Conservation (phyloP, 225 moss, liverwort and hornwort genomes). For the Physcomitrium patens region DNA sequence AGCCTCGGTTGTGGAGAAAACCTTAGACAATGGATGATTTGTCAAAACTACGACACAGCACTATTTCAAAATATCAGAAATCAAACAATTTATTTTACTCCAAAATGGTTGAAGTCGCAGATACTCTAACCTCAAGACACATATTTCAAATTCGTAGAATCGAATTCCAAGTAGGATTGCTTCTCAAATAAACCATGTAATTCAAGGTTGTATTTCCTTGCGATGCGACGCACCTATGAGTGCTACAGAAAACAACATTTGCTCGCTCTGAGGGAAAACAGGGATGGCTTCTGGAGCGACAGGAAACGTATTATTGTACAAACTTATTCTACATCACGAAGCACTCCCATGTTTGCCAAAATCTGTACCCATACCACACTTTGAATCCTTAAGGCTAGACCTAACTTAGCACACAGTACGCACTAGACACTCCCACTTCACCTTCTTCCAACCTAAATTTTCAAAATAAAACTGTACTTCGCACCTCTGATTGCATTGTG, state of each 20-base stretch:
- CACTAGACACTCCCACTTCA: no score
- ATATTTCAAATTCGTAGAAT: neutral
- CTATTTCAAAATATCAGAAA: neutral
- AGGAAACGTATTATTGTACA: constrained; percentile 25
- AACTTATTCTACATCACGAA: constrained; percentile 33
- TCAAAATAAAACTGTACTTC: no score
- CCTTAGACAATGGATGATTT: constrained; percentile 33
- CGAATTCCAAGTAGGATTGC: constrained; percentile 9
- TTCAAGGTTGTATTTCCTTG: constrained; percentile 33
- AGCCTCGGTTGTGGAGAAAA: constrained; percentile 38
- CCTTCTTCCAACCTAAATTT: no score
- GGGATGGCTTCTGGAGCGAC: constrained; percentile 45
- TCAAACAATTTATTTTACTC: neutral
- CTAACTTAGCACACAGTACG: constrained; percentile 23
- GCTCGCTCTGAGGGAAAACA: constrained; percentile 39
- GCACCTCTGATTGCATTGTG: no score
- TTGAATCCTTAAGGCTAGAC: constrained; percentile 30
- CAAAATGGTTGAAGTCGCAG: constrained; percentile 6
- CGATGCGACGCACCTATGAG: constrained; percentile 48
- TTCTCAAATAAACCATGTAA: constrained; percentile 20
- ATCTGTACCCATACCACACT: constrained; percentile 45
- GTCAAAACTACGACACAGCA: constrained; percentile 16
- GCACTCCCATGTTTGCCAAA: constrained; percentile 33
- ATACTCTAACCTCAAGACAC: constrained; percentile 11
- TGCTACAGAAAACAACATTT: constrained; percentile 54